These are phyloP conservation scores for Beauveria sp. DNA, from an alignment of 2,329 filamentous ascomycete genomes.

Conservation along the genomic window DNA sequence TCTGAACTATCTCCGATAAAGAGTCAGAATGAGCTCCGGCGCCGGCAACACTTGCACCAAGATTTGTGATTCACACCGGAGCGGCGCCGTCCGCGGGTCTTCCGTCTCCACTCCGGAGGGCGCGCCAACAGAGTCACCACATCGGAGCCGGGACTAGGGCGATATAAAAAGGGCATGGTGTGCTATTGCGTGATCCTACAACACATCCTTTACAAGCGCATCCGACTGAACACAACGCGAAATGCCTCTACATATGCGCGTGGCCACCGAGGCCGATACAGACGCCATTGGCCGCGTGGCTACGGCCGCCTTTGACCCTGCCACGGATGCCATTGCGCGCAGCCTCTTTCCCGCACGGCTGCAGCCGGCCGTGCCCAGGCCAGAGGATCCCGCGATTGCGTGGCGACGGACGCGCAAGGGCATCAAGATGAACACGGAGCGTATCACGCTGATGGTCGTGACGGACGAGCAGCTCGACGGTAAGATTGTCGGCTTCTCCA, in stretches of 20 bases:
- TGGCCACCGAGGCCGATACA: slow-evolving; percentile 19
- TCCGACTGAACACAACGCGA: not conserved
- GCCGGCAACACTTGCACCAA: not conserved
- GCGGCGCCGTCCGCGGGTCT: not conserved
- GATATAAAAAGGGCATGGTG: not conserved
- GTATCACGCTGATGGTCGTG: slow-evolving; percentile 16
- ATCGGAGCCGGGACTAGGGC: not conserved
- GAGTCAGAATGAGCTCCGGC: not conserved
- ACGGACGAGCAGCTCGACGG: slow-evolving; percentile 12
- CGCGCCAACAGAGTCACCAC: not conserved
- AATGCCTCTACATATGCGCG: slow-evolving; percentile 21
- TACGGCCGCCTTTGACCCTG: slow-evolving; percentile 18
- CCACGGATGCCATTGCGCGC: slow-evolving; percentile 14
- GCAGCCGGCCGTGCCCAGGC: slow-evolving; percentile 1
- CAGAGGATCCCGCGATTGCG: slow-evolving; percentile 3
- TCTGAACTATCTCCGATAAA: not conserved
- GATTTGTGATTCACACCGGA: not conserved
- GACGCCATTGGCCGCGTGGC: slow-evolving; percentile 19
- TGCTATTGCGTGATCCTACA: not conserved
- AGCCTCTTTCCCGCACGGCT: slow-evolving; percentile 14
- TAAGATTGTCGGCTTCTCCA: slow-evolving; percentile 16
- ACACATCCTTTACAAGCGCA: not conserved
- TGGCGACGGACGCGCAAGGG: slow-evolving; percentile 15
- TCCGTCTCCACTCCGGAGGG: not conserved
- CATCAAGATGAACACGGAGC: slow-evolving; percentile 9